Evolutionary conservation across 306 rosid genomes (phyloP), one percentile per base, ranked within the genome.

Genomic region (Quercus alba): DNA sequence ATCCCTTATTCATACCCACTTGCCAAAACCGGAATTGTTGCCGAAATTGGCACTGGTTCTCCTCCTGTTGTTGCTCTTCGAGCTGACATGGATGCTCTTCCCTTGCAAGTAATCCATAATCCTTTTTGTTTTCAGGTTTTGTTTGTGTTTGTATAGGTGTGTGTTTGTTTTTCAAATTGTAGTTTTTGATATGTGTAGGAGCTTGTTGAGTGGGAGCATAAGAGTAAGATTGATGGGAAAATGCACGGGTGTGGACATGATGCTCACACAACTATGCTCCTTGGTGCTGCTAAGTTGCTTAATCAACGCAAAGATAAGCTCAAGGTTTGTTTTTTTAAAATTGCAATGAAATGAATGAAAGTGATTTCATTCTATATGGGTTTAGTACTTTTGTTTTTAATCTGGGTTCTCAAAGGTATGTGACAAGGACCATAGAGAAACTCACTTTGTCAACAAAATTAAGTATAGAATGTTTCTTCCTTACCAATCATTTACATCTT

Each of bases 221-320:
- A 84, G 89, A 92, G 97, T 83, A 92, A 88, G 82, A 70, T 88
- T 56, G 93, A 90, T 21, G 90, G 94, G 18, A 84, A 75, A 70
- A 92, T 92, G 94, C 97, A 92, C 79, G 94, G 86, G 0, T 92
- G 97, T 79, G 93, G 97, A 20, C 93, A 90, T 57, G 94, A 92
- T 83, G 97, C 91, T 76, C 97, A 92, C 74, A 82, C 94, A 1
- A 88, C 94, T 0, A 92, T 90, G 94, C 82, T 92, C 8, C 93
- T 92, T 72, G 97, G 94, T 20, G 93, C 97, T 41, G 89, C 97
- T 11, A 92, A 87, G 79, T 80, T 92, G 87, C 93, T 92, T 35
- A 72, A 74, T 73, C 87, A 84, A 71, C 83, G 92, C 25, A 85
- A 75, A 80, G 72, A 86, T 72, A 80, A 86, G 46, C 85, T 90